These are phyloP conservation scores for Globisporangium heterothallicum DNA, from an alignment of 352 stramenopile species.

Conservation along the genomic window DNA sequence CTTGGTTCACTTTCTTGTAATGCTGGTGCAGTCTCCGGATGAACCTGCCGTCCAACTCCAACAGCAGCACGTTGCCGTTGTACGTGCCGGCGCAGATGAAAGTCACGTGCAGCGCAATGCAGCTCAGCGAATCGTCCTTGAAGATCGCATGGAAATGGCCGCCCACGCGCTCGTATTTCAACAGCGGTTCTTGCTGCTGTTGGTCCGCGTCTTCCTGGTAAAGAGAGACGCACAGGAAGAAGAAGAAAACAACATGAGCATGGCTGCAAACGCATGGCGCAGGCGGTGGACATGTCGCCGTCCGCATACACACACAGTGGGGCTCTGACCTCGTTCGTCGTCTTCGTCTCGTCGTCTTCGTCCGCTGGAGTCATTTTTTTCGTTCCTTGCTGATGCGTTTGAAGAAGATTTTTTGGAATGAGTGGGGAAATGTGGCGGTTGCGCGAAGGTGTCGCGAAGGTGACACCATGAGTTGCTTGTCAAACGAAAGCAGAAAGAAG, in stretches of 20 bases:
- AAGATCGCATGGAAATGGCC: conserved; percentile 83
- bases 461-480: neutral
- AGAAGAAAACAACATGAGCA: neutral
- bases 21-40: conserved; percentile 80
- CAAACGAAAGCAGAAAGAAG: neutral
- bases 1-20: conserved; percentile 86
- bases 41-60: conserved; percentile 73
- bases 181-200: conserved; percentile 49
- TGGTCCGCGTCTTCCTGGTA: conserved; percentile 6
- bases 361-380: conserved; percentile 4
- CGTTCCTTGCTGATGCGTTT: neutral
- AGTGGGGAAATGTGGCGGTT: conserved; percentile 3
- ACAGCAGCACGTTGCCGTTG: conserved; percentile 71
- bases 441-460: conserved; percentile 6
- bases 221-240: neutral
- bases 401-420: conserved; percentile 7
- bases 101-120: conserved; percentile 75
- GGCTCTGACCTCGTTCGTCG: neutral
- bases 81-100: conserved; percentile 76
- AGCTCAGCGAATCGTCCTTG: conserved; percentile 82
- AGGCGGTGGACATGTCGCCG: neutral
- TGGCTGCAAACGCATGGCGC: neutral
- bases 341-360: conserved; percentile 11
- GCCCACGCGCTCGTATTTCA: conserved; percentile 86
- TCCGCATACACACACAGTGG: neutral